phyloP scores from a whole-genome alignment of 1,139 yeast species.

The Pichia sp. region DNA sequence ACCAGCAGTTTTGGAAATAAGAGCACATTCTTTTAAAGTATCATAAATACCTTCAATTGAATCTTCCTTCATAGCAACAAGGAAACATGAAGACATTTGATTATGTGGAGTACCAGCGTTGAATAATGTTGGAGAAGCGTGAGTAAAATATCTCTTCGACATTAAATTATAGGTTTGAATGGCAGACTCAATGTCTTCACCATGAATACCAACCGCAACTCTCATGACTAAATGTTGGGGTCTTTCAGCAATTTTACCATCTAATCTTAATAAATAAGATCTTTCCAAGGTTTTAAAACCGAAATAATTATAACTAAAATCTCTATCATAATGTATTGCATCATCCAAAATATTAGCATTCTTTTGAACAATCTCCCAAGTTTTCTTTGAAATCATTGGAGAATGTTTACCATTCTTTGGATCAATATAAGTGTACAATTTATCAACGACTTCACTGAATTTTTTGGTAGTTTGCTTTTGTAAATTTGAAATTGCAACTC shows the following conservation, averaged over 20 bases:
- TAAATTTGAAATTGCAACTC: slow-evolving; percentile 85
- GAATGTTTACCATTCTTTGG: slow-evolving; percentile 65
- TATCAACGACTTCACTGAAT: slow-evolving; percentile 70
- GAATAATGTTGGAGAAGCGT: slow-evolving; percentile 55
- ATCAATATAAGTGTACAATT: slow-evolving; percentile 62
- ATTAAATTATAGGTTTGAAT: slow-evolving; percentile 50
- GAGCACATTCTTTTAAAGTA: slow-evolving; percentile 50
- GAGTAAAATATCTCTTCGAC: slow-evolving; percentile 52
- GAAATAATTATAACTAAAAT: slow-evolving; percentile 48
- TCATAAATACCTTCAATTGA: slow-evolving; percentile 57
- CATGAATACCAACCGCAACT: slow-evolving; percentile 55
- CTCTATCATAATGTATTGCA: slow-evolving; percentile 52
- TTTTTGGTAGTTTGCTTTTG: slow-evolving; percentile 91
- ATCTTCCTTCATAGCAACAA: slow-evolving; percentile 55
- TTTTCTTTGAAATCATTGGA: slow-evolving; percentile 51
- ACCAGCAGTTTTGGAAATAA: slow-evolving; percentile 55
- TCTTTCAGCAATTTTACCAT: slow-evolving; percentile 52
- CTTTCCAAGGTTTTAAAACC: slow-evolving; percentile 55
- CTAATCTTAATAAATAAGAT: slow-evolving; percentile 45
- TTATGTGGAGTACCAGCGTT: slow-evolving; percentile 55
- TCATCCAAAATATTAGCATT: slow-evolving; percentile 46
- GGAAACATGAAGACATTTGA: slow-evolving; percentile 54
- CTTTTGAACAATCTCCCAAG: slow-evolving; percentile 39
- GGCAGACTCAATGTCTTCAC: slow-evolving; percentile 43
- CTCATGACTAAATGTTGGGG: slow-evolving; percentile 56